phyloP scores from a whole-genome alignment of 2,329 filamentous ascomycete genomes.

The Cladosporium halotolerans region DNA sequence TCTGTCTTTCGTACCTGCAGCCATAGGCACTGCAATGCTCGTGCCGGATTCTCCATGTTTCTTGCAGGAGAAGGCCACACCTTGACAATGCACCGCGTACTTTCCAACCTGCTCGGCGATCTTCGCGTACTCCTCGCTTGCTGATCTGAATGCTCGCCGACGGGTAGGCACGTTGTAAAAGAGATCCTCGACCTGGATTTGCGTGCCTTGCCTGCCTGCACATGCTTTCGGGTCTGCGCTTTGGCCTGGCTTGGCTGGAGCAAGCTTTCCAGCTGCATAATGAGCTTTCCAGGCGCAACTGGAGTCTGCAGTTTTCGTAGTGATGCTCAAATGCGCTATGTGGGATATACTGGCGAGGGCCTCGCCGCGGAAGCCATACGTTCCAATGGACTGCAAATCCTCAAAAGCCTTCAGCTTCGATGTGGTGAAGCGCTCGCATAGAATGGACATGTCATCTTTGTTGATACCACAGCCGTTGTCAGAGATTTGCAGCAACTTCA shows the following conservation, averaged over 20 bases:
- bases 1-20: slow-evolving; percentile 67
- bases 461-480: slow-evolving; percentile 96
- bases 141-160: slow-evolving; percentile 79
- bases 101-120: slow-evolving; percentile 91
- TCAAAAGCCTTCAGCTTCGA: slow-evolving; percentile 93
- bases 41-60: slow-evolving; percentile 85
- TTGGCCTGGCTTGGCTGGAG: slow-evolving; percentile 81
- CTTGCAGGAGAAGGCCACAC: slow-evolving; percentile 94
- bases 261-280: slow-evolving; percentile 76
- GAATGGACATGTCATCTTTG: slow-evolving; percentile 81
- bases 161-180: slow-evolving; percentile 95
- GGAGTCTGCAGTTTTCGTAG: slow-evolving; percentile 84
- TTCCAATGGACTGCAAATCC: slow-evolving; percentile 80
- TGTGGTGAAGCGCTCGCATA: slow-evolving; percentile 94
- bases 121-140: slow-evolving; percentile 94
- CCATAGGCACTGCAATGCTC: slow-evolving; percentile 71
- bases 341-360: slow-evolving; percentile 96
- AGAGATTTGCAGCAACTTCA: slow-evolving; percentile 93
- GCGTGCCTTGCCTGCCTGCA: slow-evolving; percentile 82
- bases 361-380: slow-evolving; percentile 97
- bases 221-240: slow-evolving; percentile 77
- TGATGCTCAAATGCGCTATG: slow-evolving; percentile 91
- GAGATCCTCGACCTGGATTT: slow-evolving; percentile 90
- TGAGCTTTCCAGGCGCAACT: slow-evolving; percentile 84
- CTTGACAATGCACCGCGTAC: slow-evolving; percentile 84